Evolutionary conservation across 164 flowering plant species (phyloP).

Genomic region (Liquidambar formosana): DNA sequence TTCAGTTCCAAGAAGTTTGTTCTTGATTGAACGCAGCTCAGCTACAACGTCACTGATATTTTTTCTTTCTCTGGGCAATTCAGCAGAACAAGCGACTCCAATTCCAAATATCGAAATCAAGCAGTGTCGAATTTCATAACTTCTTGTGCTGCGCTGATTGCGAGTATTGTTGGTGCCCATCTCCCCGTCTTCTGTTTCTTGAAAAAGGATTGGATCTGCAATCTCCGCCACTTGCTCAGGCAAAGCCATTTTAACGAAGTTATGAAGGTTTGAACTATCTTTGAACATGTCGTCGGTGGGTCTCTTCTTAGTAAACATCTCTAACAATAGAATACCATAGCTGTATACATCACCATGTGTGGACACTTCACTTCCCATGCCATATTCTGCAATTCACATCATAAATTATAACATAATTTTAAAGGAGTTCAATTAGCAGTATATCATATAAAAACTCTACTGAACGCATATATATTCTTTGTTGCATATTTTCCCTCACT

Average conservation of each 20-base stretch:
- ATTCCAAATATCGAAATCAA: conserved; percentile 4
- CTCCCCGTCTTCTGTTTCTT: conserved; percentile 2
- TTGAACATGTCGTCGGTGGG: conserved; percentile 28
- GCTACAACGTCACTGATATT: conserved; percentile 3
- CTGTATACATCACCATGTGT: conserved; percentile 31
- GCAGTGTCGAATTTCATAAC: conserved; percentile 3
- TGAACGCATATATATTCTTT: too few relatives aligned
- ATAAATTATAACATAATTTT: not conserved
- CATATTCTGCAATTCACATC: conserved; percentile 24
- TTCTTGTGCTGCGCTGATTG: too few relatives aligned
- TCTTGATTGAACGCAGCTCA: conserved; percentile 12
- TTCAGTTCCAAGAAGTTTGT: not conserved
- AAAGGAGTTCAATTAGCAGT: not conserved
- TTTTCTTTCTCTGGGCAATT: conserved; percentile 12
- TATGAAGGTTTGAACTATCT: conserved; percentile 13
- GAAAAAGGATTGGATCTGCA: conserved; percentile 8
- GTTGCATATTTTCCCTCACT: too few relatives aligned
- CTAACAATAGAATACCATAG: conserved; percentile 26
- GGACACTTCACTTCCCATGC: conserved; percentile 22
- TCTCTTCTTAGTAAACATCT: conserved; percentile 30
- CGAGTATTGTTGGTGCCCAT: not conserved
- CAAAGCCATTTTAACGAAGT: not conserved
- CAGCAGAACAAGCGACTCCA: conserved; percentile 13
- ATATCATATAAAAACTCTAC: too few relatives aligned
- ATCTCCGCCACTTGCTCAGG: conserved; percentile 1